These are phyloP conservation scores for Silene conica DNA, from an alignment of 148 eudicot species.

Conservation along the genomic window DNA sequence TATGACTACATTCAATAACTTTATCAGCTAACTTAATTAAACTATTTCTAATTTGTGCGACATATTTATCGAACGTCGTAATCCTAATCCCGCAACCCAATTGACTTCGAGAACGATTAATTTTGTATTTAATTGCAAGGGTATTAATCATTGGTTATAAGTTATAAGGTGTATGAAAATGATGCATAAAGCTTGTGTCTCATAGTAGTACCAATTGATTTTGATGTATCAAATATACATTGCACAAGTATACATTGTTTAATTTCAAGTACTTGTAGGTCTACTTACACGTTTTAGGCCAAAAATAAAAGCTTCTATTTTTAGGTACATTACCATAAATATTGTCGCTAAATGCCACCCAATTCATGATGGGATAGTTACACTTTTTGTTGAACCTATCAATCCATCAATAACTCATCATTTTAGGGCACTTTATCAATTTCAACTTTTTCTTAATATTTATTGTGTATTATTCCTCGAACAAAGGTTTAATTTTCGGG, in stretches of 20 bases:
- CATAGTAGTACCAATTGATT: not conserved
- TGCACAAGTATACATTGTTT: not conserved
- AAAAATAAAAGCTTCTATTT: conserved; percentile 7
- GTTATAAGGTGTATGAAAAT: conserved; percentile 2
- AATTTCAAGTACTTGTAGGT: conserved; percentile 9
- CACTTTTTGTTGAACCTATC: not conserved
- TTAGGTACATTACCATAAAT: not conserved
- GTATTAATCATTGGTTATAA: not conserved
- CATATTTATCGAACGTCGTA: not conserved
- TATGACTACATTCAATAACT: not conserved
- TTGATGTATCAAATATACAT: conserved; percentile 2
- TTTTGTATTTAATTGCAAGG: not conserved
- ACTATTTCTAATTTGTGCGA: too few relatives aligned
- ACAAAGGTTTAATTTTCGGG: too few relatives aligned
- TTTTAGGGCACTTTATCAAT: too few relatives aligned
- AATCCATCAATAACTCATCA: not conserved
- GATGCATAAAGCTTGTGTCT: conserved; percentile 2
- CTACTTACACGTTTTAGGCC: conserved; percentile 6
- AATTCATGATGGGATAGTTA: not conserved
- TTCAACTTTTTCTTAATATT: too few relatives aligned
- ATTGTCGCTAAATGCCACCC: not conserved
- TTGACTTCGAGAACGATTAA: not conserved
- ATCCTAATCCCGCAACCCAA: not conserved
- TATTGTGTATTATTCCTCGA: too few relatives aligned
- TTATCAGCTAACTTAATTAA: not conserved